Percentiles rank a stretch among this genome's conserved stretches.
These are phyloP conservation scores for Cyberlindnera suaveolens DNA, from an alignment of 805 yeast genomes.

Conservation along the genomic window DNA sequence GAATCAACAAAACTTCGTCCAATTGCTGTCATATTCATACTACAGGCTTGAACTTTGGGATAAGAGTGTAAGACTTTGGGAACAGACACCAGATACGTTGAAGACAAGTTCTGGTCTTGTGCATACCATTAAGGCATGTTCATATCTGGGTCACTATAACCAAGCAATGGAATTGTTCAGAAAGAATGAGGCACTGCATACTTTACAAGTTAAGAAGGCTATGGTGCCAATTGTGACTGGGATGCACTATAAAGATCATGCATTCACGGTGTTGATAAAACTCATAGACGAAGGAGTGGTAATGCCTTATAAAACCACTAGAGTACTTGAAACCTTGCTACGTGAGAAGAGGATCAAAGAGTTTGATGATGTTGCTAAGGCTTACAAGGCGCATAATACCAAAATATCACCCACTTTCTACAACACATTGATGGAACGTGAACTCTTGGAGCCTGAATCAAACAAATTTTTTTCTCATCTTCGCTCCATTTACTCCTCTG, in stretches of 20 bases:
- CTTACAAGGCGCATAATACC: background rate
- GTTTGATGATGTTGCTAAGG: conserved; percentile 6
- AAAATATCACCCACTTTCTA: conserved; percentile 1
- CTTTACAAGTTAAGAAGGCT: conserved; percentile 3
- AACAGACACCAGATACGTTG: background rate
- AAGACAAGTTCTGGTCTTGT: conserved; percentile 1
- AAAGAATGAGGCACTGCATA: conserved; percentile 1
- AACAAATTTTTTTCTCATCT: conserved; percentile 3
- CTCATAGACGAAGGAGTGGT: conserved; percentile 2
- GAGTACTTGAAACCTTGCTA: background rate
- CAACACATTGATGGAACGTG: conserved; percentile 9
- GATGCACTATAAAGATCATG: conserved; percentile 1
- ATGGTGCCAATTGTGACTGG: conserved; percentile 8
- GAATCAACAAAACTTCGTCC: conserved; percentile 1
- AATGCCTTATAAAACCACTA: conserved; percentile 1
- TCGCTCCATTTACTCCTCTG: conserved; percentile 1
- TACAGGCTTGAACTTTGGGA: conserved; percentile 3
- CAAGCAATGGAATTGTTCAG: conserved; percentile 2
- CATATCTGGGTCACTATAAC: conserved; percentile 2
- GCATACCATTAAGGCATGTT: conserved; percentile 10
- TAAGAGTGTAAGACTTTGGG: conserved; percentile 4
- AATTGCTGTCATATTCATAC: conserved; percentile 8
- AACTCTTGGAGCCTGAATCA: background rate
- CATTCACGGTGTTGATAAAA: background rate
- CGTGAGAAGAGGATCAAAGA: background rate